Percentiles rank a stretch among this genome's conserved stretches.
Conservation (phyloP, 805 yeast genomes). For the Ogataea paraovalis region DNA sequence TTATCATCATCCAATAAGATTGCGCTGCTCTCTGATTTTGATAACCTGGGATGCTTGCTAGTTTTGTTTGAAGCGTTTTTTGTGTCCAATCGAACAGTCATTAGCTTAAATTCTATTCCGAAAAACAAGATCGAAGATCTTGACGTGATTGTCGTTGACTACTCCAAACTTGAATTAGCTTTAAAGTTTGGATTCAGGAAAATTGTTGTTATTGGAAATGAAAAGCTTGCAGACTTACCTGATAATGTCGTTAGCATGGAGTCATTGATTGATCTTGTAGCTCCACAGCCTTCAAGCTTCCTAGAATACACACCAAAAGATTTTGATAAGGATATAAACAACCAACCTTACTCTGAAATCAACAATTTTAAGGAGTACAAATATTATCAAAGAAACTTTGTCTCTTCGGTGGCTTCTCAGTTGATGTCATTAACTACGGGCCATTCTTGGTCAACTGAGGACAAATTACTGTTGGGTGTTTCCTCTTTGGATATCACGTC, state of each 20-base stretch:
- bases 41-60: constrained; percentile 16
- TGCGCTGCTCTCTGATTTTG: constrained; percentile 22
- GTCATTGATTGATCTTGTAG: constrained; percentile 11
- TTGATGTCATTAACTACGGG: constrained; percentile 29
- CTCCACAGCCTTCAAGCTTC: constrained; percentile 5
- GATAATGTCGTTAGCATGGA: constrained; percentile 29
- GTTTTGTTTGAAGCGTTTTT: constrained; percentile 28
- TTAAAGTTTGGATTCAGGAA: constrained; percentile 20
- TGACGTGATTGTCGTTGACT: constrained; percentile 30
- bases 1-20: constrained; percentile 23
- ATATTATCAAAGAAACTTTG: constrained; percentile 33
- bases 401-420: constrained; percentile 33
- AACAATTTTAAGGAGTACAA: constrained; percentile 20
- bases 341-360: constrained; percentile 27
- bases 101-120: constrained; percentile 44
- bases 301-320: constrained; percentile 18
- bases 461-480: constrained; percentile 21
- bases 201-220: constrained; percentile 25
- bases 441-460: constrained; percentile 25
- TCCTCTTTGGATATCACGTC: constrained; percentile 10
- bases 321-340: constrained; percentile 23
- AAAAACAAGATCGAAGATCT: constrained; percentile 33
- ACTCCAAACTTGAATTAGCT: constrained; percentile 7
- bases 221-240: constrained; percentile 12
- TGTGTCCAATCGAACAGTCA: constrained; percentile 34